These are phyloP conservation scores for Globisporangium heterothallicum DNA, from an alignment of 352 stramenopile species.

Conservation along the genomic window DNA sequence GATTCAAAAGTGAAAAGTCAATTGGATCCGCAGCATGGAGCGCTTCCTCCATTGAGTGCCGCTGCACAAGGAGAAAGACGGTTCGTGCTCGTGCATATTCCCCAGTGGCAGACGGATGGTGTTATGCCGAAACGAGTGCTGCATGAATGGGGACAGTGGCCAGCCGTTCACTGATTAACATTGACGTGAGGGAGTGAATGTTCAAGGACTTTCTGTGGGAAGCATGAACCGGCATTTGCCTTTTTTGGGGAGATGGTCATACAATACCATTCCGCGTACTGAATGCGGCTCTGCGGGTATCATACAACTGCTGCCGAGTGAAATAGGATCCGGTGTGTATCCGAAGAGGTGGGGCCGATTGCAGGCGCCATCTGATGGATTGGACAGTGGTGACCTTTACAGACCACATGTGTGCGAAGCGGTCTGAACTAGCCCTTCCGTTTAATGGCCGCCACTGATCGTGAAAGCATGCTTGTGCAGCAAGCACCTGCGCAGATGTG, in stretches of 20 bases:
- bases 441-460: too few species aligned
- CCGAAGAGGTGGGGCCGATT: constrained; percentile 5
- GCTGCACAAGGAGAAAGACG: neutral
- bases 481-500: too few species aligned
- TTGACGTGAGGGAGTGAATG: neutral
- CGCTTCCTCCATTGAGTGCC: too few species aligned
- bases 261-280: constrained; percentile 6
- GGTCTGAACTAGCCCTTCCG: neutral
- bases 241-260: too few species aligned
- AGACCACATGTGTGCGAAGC: neutral
- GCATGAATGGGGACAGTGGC: neutral
- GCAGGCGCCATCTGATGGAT: constrained; percentile 9
- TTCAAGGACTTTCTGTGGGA: neutral
- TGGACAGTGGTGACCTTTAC: constrained; percentile 4
- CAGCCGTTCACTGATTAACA: neutral
- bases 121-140: neutral
- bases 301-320: neutral
- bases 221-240: too few species aligned
- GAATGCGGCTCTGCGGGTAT: neutral
- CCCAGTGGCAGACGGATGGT: neutral
- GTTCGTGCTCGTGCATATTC: neutral
- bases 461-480: too few species aligned
- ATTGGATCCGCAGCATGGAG: too few species aligned
- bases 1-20: constrained; percentile 6
- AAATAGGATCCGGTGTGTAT: neutral